phyloP scores from a whole-genome alignment of 176 grass and related monocot species.

The Carex scoparia region DNA sequence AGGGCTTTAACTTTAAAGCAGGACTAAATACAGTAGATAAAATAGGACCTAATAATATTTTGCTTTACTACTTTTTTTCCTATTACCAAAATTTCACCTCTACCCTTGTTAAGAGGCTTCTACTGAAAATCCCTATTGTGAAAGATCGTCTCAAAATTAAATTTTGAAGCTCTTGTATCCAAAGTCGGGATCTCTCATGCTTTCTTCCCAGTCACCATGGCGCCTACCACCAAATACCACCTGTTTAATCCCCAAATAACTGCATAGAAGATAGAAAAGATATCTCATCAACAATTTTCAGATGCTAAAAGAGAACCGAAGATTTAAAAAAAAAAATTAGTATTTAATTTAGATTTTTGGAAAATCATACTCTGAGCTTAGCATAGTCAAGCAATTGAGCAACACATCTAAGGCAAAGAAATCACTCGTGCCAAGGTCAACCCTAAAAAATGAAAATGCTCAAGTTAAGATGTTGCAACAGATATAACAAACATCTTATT shows the following conservation, averaged over 20 bases:
- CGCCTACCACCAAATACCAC: slow-evolving; percentile 66
- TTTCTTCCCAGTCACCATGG: slow-evolving; percentile 81
- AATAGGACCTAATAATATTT: not conserved
- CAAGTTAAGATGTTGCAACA: not conserved
- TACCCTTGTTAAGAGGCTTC: not conserved
- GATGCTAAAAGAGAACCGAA: not conserved
- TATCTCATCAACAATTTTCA: slow-evolving; percentile 5
- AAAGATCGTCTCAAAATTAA: slow-evolving; percentile 18
- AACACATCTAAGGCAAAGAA: slow-evolving; percentile 84
- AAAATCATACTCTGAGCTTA: slow-evolving; percentile 80
- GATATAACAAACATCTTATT: not conserved
- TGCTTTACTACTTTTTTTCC: not conserved
- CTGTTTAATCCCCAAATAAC: slow-evolving; percentile 77
- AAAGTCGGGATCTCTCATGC: slow-evolving; percentile 64
- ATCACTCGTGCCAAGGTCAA: slow-evolving; percentile 85
- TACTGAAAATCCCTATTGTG: not conserved
- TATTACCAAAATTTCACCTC: not conserved
- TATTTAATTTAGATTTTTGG: not conserved
- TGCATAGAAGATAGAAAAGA: slow-evolving; percentile 24
- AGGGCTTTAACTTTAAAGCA: not conserved
- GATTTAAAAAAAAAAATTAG: not conserved
- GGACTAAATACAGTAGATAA: not conserved
- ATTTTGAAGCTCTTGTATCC: slow-evolving; percentile 88
- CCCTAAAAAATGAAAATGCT: slow-evolving; percentile 39
- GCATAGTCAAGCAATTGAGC: slow-evolving; percentile 71